Conservation (phyloP, 1,284 basidiomycete genomes). For the Somion occarium region DNA sequence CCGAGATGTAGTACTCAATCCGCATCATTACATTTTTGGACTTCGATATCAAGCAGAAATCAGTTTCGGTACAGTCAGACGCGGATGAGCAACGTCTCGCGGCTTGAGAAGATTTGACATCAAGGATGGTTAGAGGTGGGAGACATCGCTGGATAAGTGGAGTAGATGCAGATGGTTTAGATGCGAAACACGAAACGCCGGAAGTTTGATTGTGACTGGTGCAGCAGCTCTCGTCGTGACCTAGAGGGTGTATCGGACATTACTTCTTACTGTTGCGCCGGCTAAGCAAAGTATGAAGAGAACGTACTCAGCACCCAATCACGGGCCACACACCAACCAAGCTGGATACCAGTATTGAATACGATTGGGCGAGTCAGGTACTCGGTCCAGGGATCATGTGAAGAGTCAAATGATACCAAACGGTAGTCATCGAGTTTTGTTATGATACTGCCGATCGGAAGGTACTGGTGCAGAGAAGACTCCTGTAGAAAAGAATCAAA, state of each 20-base stretch:
- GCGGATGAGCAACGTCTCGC: constrained; percentile 30
- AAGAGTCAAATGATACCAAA: constrained; percentile 26
- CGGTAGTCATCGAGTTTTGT: constrained; percentile 52
- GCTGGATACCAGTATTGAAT: background rate
- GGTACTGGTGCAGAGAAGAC: constrained; percentile 48
- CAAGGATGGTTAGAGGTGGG: constrained; percentile 51
- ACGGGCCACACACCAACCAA: constrained; percentile 56
- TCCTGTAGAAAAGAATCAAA: constrained; percentile 30
- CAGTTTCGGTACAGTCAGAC: constrained; percentile 31
- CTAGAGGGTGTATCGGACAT: constrained; percentile 12
- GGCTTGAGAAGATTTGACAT: constrained; percentile 17
- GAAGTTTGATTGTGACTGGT: background rate
- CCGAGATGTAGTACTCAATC: constrained; percentile 30
- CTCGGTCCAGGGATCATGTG: constrained; percentile 40
- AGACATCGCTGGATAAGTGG: constrained; percentile 35
- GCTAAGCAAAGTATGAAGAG: too few relatives aligned
- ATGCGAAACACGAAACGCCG: background rate
- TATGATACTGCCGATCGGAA: constrained; percentile 50
- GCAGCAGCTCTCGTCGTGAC: constrained; percentile 14
- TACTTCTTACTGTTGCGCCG: too few relatives aligned
- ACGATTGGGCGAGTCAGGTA: constrained; percentile 30
- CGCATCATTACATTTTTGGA: constrained; percentile 44
- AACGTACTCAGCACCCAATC: background rate
- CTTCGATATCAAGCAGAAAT: constrained; percentile 44
- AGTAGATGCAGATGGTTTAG: background rate